Conservation (phyloP, 2,329 filamentous ascomycete genomes). For the Hypoxylon sp. region DNA sequence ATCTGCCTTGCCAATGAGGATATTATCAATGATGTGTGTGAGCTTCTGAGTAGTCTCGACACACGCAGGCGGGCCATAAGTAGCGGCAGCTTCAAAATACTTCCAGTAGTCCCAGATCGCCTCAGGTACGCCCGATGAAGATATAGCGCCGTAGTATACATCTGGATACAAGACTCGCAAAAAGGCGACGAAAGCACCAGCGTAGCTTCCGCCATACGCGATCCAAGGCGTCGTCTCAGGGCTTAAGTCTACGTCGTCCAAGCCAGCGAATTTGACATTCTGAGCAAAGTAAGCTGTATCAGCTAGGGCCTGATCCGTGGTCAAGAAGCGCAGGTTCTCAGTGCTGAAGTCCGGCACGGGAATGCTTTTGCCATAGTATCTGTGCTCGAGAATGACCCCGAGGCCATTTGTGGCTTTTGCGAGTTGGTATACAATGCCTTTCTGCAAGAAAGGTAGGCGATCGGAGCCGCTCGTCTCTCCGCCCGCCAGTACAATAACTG, state of each 20-base stretch:
- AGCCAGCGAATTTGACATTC: slow-evolving; percentile 77
- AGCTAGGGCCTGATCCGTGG: slow-evolving; percentile 84
- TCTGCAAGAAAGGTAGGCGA: slow-evolving; percentile 78
- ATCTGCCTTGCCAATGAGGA: slow-evolving; percentile 59
- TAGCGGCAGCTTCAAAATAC: slow-evolving; percentile 65
- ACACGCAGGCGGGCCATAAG: slow-evolving; percentile 70
- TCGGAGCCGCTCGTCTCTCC: slow-evolving; percentile 77
- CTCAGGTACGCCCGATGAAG: slow-evolving; percentile 82
- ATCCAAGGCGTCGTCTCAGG: slow-evolving; percentile 77
- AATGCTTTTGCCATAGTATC: slow-evolving; percentile 85
- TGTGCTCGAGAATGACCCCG: slow-evolving; percentile 85
- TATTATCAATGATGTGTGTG: slow-evolving; percentile 64
- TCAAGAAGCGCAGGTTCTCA: slow-evolving; percentile 82
- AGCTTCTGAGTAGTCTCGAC: slow-evolving; percentile 72
- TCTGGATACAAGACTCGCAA: slow-evolving; percentile 82
- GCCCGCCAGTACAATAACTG: slow-evolving; percentile 80
- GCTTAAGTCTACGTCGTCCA: slow-evolving; percentile 76
- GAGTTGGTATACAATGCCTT: slow-evolving; percentile 81
- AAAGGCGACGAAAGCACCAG: slow-evolving; percentile 83
- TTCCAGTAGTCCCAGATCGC: slow-evolving; percentile 84
- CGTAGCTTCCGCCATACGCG: slow-evolving; percentile 86
- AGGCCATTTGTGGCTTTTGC: slow-evolving; percentile 79
- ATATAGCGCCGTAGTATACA: slow-evolving; percentile 82
- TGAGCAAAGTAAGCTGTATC: slow-evolving; percentile 85
- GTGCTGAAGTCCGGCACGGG: slow-evolving; percentile 75